Conservation (phyloP, 192 early-diverging fungal species). For the Diversispora epigaea region DNA sequence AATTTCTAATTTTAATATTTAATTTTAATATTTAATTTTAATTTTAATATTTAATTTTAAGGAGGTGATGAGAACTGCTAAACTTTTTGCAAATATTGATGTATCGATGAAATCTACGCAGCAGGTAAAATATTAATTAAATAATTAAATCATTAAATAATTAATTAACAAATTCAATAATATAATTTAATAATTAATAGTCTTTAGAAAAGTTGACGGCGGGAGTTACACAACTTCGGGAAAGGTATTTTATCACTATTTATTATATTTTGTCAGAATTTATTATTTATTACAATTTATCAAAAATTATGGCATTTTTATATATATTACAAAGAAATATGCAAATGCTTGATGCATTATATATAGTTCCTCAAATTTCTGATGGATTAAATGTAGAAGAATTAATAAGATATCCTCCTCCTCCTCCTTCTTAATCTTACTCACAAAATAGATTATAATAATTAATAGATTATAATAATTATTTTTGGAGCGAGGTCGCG, state of each 20-base stretch:
- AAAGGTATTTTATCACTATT: not conserved
- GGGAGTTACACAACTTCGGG: not conserved
- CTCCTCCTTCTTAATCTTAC: too few species aligned
- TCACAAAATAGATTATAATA: too few species aligned
- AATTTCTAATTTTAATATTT: not conserved
- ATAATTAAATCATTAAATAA: not conserved
- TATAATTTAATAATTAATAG: not conserved
- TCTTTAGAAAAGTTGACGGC: constrained; percentile 11
- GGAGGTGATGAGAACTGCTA: constrained; percentile 20
- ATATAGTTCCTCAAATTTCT: constrained; percentile 14
- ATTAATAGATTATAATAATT: too few species aligned
- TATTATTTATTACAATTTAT: too few species aligned
- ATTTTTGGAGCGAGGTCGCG: too few species aligned
- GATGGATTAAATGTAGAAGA: constrained; percentile 15
- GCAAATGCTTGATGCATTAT: constrained; percentile 9
- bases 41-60: not conserved
- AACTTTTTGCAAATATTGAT: constrained; percentile 18
- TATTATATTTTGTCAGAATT: not conserved
- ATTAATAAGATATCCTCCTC: not conserved
- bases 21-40: not conserved
- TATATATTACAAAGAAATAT: constrained; percentile 1
- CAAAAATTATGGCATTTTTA: not conserved
- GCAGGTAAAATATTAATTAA: not conserved
- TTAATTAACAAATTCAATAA: too few species aligned
- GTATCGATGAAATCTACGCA: constrained; percentile 20